Conservation (phyloP, 176 grass and related monocot species). For the Triticum turgidum region DNA sequence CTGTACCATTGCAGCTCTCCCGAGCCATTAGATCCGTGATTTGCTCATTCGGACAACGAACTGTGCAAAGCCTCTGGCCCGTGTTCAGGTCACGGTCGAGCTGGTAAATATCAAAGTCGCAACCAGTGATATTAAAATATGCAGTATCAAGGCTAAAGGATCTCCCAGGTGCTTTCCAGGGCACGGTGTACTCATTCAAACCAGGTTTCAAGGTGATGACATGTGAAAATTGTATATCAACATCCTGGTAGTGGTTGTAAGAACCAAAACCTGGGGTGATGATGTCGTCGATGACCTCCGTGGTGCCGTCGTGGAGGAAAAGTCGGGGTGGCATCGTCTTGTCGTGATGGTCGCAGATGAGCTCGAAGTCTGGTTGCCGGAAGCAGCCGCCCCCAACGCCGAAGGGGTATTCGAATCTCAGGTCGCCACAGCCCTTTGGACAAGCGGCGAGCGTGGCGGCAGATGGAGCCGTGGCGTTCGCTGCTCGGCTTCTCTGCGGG, state of each 20-base stretch:
- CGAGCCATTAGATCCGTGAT: not conserved
- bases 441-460: not conserved
- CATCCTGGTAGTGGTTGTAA: not conserved
- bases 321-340: not conserved
- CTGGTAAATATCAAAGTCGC: conserved; percentile 8
- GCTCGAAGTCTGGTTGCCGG: not conserved
- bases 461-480: not conserved
- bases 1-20: conserved; percentile 14
- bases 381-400: conserved; percentile 3
- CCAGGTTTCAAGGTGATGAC: not conserved
- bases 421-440: conserved; percentile 3
- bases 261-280: not conserved
- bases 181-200: not conserved
- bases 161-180: not conserved
- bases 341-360: not conserved
- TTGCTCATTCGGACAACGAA: not conserved
- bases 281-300: not conserved
- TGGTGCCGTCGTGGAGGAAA: not conserved
- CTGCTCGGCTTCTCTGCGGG: not conserved
- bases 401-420: conserved; percentile 30
- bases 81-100: not conserved
- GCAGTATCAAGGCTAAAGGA: not conserved
- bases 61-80: accelerated
- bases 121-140: not conserved
- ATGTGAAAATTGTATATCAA: not conserved